phyloP scores from a whole-genome alignment of 371 early-diverging fungal species.

The Actinomortierella wolfii region DNA sequence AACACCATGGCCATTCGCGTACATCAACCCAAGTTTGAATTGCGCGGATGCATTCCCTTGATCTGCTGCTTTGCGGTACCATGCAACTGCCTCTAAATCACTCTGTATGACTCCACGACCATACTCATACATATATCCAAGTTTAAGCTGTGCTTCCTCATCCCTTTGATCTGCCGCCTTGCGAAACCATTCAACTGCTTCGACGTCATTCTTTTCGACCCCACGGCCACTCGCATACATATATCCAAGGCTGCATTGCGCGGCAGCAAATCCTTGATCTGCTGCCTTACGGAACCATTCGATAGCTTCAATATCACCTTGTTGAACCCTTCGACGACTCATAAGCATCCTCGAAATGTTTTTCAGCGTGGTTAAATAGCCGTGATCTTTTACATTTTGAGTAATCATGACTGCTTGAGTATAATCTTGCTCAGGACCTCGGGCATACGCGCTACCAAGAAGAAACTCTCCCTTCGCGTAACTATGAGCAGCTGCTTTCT shows the following conservation, averaged over 20 bases:
- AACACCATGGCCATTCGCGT: constrained; percentile 82
- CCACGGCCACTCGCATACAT: constrained; percentile 82
- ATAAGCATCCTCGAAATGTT: too few relatives aligned
- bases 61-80: constrained; percentile 81
- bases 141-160: constrained; percentile 78
- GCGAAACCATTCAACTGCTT: constrained; percentile 72
- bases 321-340: too few relatives aligned
- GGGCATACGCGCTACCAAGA: too few relatives aligned
- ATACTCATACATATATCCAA: constrained; percentile 83
- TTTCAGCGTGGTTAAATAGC: too few relatives aligned
- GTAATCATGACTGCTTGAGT: too few relatives aligned
- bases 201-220: constrained; percentile 60
- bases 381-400: too few relatives aligned
- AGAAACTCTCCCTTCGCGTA: too few relatives aligned
- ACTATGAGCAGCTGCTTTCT: too few relatives aligned
- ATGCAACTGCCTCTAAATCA: constrained; percentile 67
- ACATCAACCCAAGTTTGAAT: constrained; percentile 83
- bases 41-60: constrained; percentile 77
- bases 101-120: constrained; percentile 79
- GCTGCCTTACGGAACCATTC: constrained; percentile 75
- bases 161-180: constrained; percentile 75
- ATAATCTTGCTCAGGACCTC: too few relatives aligned
- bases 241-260: not conserved
- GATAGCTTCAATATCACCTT: too few relatives aligned
- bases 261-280: constrained; percentile 59